Base-by-base conservation (phyloP, 2,329 filamentous ascomycete species). In the Diplocarpon rosae region DNA sequence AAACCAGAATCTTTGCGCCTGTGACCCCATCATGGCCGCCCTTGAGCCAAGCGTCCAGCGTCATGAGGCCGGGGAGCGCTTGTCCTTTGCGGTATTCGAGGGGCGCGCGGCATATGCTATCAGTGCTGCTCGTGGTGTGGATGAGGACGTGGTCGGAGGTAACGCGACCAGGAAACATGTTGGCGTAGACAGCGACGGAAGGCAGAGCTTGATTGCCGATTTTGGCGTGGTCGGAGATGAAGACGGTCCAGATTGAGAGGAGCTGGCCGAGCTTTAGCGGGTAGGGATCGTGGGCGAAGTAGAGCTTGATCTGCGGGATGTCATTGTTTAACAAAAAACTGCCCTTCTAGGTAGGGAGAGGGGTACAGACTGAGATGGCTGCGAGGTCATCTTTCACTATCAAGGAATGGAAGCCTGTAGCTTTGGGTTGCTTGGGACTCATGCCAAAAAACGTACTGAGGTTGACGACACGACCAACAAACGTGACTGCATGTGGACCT, bases 141-240 rank as follows among this genome's bases (percentile, higher is more conserved):
- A 78, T 58, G 58, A 70, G 69, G 39, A 79, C 62, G 47, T 76
- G 69, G 35, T 70, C 75, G 34, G 66, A 66, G 6, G 67, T 67
- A 43, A 75, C 69, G 7, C 73, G 67, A 33, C 75, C 72, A 0
- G 75, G 76, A 42, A 77, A 78, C 27, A 81, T 67, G n/a, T 69
- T 72, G 0, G 71, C 71, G 42, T 70, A 70, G 15, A 73, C 59
- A 60, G 17, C 31, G 1, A 57, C 42, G 13, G 42, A 39, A 11
- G 64, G 62, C 12, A 65, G 60, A 4, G 52, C 53, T 0, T 33
- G 34, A 38, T 70, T 68, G 9, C 70, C 61, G 1, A 68, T 66
- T 42, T 73, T 73, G 33, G 65, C 65, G 0, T 65, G 63, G 12
- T 66, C 60, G 11, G 69, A 68, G 36, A 78, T 65, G 49, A 76